These are phyloP conservation scores for Colletotrichum sp. DNA, from an alignment of 2,329 filamentous ascomycete genomes.

Conservation along the genomic window DNA sequence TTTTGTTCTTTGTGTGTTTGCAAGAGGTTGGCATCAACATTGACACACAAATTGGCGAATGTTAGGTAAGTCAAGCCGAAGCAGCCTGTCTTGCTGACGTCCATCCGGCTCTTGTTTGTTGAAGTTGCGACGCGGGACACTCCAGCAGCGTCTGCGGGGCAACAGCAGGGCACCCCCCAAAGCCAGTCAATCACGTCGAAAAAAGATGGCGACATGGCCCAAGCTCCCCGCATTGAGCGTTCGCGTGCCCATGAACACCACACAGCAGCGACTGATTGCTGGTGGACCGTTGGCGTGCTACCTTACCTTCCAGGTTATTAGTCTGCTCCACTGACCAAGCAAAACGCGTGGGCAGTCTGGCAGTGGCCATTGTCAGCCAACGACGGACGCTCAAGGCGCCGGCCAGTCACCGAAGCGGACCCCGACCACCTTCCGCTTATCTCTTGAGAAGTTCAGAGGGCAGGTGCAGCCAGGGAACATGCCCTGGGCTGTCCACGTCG, in stretches of 20 bases:
- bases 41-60: not conserved
- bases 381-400: not conserved
- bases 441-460: not conserved
- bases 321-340: not conserved
- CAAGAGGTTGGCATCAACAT: not conserved
- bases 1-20: not conserved
- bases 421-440: conserved; percentile 20
- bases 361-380: not conserved
- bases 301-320: not conserved
- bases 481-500: not conserved
- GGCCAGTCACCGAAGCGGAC: conserved; percentile 9
- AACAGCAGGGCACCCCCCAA: not conserved
- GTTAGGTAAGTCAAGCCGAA: not conserved
- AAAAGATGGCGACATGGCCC: conserved; percentile 23
- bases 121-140: not conserved
- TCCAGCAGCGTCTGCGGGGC: not conserved
- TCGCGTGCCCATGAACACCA: not conserved
- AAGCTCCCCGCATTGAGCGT: conserved; percentile 27
- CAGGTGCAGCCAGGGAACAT: not conserved
- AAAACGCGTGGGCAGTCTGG: not conserved
- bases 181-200: conserved; percentile 8
- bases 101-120: not conserved
- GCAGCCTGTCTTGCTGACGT: not conserved
- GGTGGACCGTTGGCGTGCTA: not conserved
- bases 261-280: not conserved